These are phyloP conservation scores for Anaeromyces robustus DNA, from an alignment of 192 early-diverging fungal genomes.

Conservation along the genomic window DNA sequence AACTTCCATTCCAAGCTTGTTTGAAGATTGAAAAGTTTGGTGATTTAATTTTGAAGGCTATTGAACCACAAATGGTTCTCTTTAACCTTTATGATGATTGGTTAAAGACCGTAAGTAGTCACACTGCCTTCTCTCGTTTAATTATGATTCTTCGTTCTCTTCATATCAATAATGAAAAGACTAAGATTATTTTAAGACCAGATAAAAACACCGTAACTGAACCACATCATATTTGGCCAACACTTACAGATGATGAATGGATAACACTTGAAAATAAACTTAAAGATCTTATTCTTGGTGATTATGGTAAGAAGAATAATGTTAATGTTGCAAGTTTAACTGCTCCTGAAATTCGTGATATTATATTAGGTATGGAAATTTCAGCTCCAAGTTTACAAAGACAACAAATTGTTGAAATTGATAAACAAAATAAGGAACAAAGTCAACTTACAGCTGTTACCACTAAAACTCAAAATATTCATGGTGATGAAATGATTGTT, in stretches of 20 bases:
- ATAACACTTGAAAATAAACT: conserved; percentile 82
- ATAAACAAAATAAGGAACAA: conserved; percentile 86
- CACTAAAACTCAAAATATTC: conserved; percentile 90
- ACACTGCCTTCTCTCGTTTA: conserved; percentile 95
- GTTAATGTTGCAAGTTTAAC: conserved; percentile 95
- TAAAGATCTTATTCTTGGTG: conserved; percentile 93
- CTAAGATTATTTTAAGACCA: conserved; percentile 88
- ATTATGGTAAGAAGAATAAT: conserved; percentile 98
- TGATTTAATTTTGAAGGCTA: conserved; percentile 94
- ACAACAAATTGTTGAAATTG: conserved; percentile 95
- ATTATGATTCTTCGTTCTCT: conserved; percentile 90
- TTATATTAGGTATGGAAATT: conserved; percentile 99
- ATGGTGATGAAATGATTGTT: conserved; percentile 97
- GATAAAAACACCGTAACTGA: conserved; percentile 87
- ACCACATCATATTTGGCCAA: conserved; percentile 96
- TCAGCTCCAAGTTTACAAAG: conserved; percentile 88
- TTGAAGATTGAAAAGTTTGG: conserved; percentile 98
- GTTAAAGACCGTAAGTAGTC: conserved; percentile 84
- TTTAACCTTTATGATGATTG: conserved; percentile 90
- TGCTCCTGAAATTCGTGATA: conserved; percentile 91
- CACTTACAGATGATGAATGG: conserved; percentile 93
- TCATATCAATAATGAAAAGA: conserved; percentile 96
- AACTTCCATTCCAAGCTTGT: conserved; percentile 94
- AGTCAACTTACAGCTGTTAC: conserved; percentile 88
- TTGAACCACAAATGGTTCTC: conserved; percentile 86